Percentiles rank a stretch among this genome's conserved stretches.
These are phyloP conservation scores for Didymosphaeria variabile DNA, from an alignment of 2,329 filamentous ascomycete species.

Conservation along the genomic window DNA sequence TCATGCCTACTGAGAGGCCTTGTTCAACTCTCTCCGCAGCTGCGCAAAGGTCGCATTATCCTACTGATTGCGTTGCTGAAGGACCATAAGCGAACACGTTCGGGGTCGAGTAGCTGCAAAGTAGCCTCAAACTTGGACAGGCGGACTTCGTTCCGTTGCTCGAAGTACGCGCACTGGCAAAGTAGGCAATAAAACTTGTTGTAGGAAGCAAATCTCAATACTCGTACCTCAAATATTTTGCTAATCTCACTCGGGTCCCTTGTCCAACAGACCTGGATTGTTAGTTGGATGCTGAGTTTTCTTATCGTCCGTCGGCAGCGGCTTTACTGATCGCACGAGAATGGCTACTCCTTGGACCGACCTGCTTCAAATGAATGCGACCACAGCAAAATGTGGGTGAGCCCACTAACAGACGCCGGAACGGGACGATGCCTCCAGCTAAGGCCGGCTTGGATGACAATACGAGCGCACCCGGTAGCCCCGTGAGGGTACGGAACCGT, in stretches of 20 bases:
- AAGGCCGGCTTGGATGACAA: neutral
- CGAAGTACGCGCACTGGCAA: neutral
- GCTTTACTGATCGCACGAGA: neutral
- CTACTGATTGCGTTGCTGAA: neutral
- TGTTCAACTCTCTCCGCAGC: neutral
- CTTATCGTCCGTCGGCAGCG: neutral
- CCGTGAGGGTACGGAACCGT: neutral
- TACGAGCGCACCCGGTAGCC: neutral
- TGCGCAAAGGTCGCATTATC: neutral
- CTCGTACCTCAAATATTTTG: no score
- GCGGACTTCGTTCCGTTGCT: neutral
- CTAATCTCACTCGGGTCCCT: no score
- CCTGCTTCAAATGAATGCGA: neutral
- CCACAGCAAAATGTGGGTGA: neutral
- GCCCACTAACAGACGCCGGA: neutral
- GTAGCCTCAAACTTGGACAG: neutral
- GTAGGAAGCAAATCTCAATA: neutral
- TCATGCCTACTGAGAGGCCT: neutral
- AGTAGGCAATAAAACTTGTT: neutral
- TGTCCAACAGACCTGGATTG: neutral
- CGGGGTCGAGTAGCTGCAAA: neutral
- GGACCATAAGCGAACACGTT: neutral
- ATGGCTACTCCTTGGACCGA: neutral
- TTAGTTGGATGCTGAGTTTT: neutral
- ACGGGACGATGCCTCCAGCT: constrained; percentile 5